These are phyloP conservation scores for Tagetes erecta DNA, from an alignment of 129 eudicot species.

Conservation along the genomic window DNA sequence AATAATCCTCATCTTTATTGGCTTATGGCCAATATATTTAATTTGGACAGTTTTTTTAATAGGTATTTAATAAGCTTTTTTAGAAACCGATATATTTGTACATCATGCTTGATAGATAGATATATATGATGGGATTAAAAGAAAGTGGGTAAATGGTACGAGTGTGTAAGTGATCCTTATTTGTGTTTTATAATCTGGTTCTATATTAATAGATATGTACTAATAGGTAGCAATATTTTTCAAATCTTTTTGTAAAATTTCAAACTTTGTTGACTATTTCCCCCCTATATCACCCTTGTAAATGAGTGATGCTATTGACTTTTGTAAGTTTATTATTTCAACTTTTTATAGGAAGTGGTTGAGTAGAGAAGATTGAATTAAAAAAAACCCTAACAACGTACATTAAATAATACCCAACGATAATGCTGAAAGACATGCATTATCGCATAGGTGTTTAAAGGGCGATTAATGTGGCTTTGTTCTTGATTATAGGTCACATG, in stretches of 20 bases:
- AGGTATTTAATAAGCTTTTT: neutral
- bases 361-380: neutral
- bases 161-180: too few relatives aligned
- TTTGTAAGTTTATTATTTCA: neutral
- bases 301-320: slow-evolving; percentile 6
- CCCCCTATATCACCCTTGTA: neutral
- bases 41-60: neutral
- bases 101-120: too few relatives aligned
- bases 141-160: too few relatives aligned
- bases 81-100: too few relatives aligned
- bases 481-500: neutral
- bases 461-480: neutral
- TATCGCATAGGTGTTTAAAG: neutral
- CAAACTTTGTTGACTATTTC: slow-evolving; percentile 5
- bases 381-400: too few relatives aligned
- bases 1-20: neutral
- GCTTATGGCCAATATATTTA: neutral
- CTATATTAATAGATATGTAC: too few relatives aligned
- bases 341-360: neutral
- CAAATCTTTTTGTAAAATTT: slow-evolving; percentile 1
- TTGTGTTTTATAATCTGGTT: too few relatives aligned
- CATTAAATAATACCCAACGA: too few relatives aligned
- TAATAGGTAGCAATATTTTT: neutral
- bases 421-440: neutral
- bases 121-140: too few relatives aligned